Percentiles rank a stretch among this genome's conserved stretches.
Conservation (phyloP, 106 monocot genomes). For the Iris macrosiphon region DNA sequence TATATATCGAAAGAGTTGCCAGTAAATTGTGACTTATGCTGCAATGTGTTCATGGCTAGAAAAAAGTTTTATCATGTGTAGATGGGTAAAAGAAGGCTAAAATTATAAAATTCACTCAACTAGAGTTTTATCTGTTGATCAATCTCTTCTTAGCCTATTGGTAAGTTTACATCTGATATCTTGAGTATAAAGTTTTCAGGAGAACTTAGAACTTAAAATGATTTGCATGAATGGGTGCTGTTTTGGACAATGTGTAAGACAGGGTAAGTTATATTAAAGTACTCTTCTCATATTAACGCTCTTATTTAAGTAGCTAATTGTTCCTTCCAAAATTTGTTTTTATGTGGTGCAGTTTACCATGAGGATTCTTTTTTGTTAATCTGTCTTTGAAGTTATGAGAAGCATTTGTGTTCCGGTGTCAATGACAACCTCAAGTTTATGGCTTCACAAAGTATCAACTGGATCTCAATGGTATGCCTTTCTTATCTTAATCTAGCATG, state of each 20-base stretch:
- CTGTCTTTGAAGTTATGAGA: slow-evolving; percentile 34
- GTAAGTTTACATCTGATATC: background rate
- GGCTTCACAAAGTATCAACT: slow-evolving; percentile 19
- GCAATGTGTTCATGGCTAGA: background rate
- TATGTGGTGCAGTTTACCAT: slow-evolving; percentile 7
- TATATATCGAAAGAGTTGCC: background rate
- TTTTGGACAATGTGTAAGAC: slow-evolving; percentile 8
- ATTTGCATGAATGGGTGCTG: slow-evolving; percentile 8
- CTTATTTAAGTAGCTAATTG: background rate
- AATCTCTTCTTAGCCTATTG: background rate
- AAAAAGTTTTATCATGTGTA: background rate
- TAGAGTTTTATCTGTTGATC: no score
- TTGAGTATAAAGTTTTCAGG: background rate
- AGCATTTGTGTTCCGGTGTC: slow-evolving; percentile 8
- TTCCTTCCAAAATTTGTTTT: slow-evolving; percentile 3
- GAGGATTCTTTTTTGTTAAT: slow-evolving; percentile 4
- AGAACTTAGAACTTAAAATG: slow-evolving; percentile 8
- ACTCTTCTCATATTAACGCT: background rate
- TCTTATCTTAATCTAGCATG: no score
- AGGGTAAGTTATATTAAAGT: slow-evolving; percentile 8
- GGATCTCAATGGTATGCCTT: slow-evolving; percentile 21
- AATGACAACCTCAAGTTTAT: slow-evolving; percentile 7
- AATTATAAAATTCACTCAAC: background rate
- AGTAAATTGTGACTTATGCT: background rate
- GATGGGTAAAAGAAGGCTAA: background rate